Conservation (phyloP, 371 early-diverging fungal species). For the Batkoa obscura region DNA sequence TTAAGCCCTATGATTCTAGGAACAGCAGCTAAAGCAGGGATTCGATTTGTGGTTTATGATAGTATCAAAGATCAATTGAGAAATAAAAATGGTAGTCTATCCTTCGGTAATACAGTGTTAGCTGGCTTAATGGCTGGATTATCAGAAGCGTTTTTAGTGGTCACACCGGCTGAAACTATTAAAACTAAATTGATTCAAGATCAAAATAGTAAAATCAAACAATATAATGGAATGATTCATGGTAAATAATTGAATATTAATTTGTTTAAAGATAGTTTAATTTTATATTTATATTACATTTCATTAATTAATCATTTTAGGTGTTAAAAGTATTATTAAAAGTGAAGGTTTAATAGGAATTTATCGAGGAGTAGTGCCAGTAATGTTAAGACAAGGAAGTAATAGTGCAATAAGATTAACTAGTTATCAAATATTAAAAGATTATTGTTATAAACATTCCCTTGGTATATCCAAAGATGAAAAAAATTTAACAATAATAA, state of each 20-base stretch:
- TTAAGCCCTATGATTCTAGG: constrained; percentile 74
- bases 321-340: constrained; percentile 29
- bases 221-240: constrained; percentile 61
- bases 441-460: constrained; percentile 8
- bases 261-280: background rate
- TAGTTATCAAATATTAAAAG: constrained; percentile 57
- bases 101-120: constrained; percentile 33
- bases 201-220: constrained; percentile 33
- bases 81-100: constrained; percentile 45
- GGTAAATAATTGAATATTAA: constrained; percentile 19
- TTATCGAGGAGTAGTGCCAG: constrained; percentile 75
- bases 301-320: constrained; percentile 8
- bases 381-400: constrained; percentile 81
- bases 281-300: background rate
- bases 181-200: constrained; percentile 78
- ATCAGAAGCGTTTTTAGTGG: constrained; percentile 65
- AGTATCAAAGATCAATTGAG: constrained; percentile 48
- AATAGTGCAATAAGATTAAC: constrained; percentile 81
- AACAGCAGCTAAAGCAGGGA: constrained; percentile 75
- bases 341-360: constrained; percentile 68
- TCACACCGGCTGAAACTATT: constrained; percentile 82
- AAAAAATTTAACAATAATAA: background rate
- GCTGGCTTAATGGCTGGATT: constrained; percentile 84
- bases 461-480: background rate
- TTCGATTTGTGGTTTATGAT: constrained; percentile 78